Evolutionary conservation across 2,329 filamentous ascomycete species (phyloP), one percentile per base, ranked within the genome.

Genomic region (Xylaria sp.): DNA sequence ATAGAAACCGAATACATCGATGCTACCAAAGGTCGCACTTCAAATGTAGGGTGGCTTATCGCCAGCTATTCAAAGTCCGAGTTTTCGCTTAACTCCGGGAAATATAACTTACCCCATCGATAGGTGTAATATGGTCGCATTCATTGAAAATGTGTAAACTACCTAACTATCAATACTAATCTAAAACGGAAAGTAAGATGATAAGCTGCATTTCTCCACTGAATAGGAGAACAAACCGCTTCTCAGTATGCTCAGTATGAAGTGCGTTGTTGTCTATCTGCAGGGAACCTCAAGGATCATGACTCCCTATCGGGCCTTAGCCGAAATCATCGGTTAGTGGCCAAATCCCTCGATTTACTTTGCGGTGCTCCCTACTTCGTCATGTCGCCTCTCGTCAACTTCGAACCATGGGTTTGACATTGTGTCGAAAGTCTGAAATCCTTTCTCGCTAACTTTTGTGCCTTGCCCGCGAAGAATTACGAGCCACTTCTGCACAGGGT

Each of bases 401-500:
- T 61, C 62, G 12, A 68, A 13, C 72, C 72, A 74, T 18, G 72
- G 72, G 33, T 74, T 74, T 9, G 69, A 67, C 25, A 43, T 33
- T 3, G 69, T 71, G 13, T 65, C 63, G 51, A 72, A 73, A 2
- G 61, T 52, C n/a, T 55, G 58, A 55, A 74, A 73, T 3, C 69
- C 71, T 12, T 46, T 57, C 18, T 70, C 36, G 13, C 63, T 73
- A 7, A 59, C 28, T 46, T 60, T 60, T 9, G 71, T 68, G 10
- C 64, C 60, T 33, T 69, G 72, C 5, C 72, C 72, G 1, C 72
- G 69, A 43, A 74, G 56, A 5, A 74, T 59, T 2, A 72, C 41
- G 6, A 73, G 56, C 72, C 72, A 74, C 46, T 74, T 74, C 48
- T 68, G 72, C 12, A 74, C 59, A 5, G 71, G 64, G 3, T 68